Evolutionary conservation across 768 basidiomycete species (phyloP).

Genomic region (Rhizopogon vesiculosus): DNA sequence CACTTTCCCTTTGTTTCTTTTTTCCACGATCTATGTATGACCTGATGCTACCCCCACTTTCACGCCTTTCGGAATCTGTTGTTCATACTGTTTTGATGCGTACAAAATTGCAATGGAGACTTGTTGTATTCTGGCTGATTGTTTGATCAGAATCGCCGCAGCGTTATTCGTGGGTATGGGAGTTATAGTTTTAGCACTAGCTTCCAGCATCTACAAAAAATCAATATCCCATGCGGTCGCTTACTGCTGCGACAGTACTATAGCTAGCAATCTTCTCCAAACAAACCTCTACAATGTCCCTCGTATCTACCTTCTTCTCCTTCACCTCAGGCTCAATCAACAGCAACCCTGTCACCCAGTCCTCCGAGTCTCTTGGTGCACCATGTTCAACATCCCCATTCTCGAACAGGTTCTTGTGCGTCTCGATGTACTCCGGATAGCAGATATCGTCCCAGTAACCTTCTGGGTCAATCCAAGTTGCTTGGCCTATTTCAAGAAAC

Average conservation of each 20-base stretch:
- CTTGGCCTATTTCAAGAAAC: conserved; percentile 60
- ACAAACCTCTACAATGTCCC: conserved; percentile 51
- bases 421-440: conserved; percentile 88
- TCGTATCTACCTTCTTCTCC: conserved; percentile 52
- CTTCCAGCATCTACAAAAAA: too few species aligned
- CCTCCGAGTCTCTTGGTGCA: conserved; percentile 26
- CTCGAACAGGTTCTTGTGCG: conserved; percentile 69
- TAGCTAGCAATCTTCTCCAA: conserved; percentile 40
- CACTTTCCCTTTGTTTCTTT: conserved; percentile 1
- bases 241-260: background rate
- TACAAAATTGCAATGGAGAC: conserved; percentile 7
- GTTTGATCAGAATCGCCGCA: background rate
- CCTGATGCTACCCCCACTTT: conserved; percentile 6
- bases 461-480: conserved; percentile 84
- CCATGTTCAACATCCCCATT: conserved; percentile 75
- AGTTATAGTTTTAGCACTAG: too few species aligned
- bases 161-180: background rate
- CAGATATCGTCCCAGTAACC: conserved; percentile 89
- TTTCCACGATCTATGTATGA: conserved; percentile 13
- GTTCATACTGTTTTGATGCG: conserved; percentile 10
- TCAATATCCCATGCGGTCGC: background rate
- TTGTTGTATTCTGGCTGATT: conserved; percentile 15
- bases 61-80: conserved; percentile 4
- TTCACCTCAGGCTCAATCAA: conserved; percentile 54
- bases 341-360: conserved; percentile 48